Base-by-base conservation (phyloP, 176 grass and related monocot species). In the Oropetium thomaeum region DNA sequence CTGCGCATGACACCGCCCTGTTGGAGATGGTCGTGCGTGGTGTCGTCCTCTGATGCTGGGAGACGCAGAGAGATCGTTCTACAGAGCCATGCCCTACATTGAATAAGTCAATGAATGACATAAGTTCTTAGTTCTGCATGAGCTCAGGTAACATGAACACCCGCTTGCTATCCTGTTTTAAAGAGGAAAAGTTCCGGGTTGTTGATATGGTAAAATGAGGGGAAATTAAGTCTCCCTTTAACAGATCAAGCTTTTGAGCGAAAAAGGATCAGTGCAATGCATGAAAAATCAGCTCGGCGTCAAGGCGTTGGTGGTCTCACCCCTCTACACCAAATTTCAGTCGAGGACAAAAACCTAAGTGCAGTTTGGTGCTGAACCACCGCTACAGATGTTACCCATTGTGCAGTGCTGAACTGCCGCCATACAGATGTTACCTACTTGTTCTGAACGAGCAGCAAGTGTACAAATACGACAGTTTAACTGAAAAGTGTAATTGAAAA, bases 11-110 rank as follows among this genome's bases (percentile, higher is more conserved):
- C 53, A 57, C 5, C 23, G 9, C 53, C 53, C 65, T 88, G n/a
- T 62, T 62, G 22, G 43, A 69, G 34, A 73, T 30, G 9, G 1
- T 44, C 58, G 37, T 8, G 33, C 11, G 39, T 4, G 65, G 68
- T 43, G 17, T 88, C 23, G 10, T 15, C 29, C 54, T 75, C 12
- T 4, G 44, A 20, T 22, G 37, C 16, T 37, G 75, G 5, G 63
- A 83, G 53, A 12, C 5, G 10, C 7, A 73, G 26, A 62, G 59
- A 28, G 68, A 59, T 43, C 5, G 41, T 14, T n/a, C 25, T 28
- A 35, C 62, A 61, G n/a, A 51, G 12, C 34, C 61, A 39, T 32
- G 62, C 8, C 80, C 80, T 88, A 15, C 52, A 79, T 43, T 62
- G 15, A 54, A 79, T 28, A 75, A 57, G n/a, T n/a, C n/a, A 42